Evolutionary conservation across 139 green algal genomes (phyloP).

Genomic region (Chlorella sp.): DNA sequence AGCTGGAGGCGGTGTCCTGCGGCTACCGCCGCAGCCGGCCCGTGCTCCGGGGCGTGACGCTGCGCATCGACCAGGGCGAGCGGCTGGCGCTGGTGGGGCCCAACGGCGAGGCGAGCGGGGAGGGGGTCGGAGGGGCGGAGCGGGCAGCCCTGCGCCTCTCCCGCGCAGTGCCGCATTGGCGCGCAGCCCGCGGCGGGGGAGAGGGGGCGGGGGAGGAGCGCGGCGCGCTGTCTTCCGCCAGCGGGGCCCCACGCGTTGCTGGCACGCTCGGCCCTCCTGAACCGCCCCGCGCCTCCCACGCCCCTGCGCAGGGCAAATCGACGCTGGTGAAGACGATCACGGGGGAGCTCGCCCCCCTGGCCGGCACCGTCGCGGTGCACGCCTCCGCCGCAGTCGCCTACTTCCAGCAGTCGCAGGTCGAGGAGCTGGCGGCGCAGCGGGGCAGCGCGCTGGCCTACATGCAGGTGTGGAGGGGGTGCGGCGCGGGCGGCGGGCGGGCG

Average conservation of each 20-base stretch:
- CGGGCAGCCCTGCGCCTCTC: too few species aligned
- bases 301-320: too few species aligned
- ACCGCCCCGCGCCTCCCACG: too few species aligned
- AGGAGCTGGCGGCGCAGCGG: slow-evolving; percentile 20
- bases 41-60: slow-evolving; percentile 54
- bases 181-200: too few species aligned
- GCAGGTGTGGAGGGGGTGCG: background rate
- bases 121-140: too few species aligned
- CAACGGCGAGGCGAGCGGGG: slow-evolving; percentile 30
- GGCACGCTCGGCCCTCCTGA: too few species aligned
- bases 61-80: slow-evolving; percentile 57
- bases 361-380: slow-evolving; percentile 7
- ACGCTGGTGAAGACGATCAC: slow-evolving; percentile 68
- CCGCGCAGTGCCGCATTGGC: too few species aligned
- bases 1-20: slow-evolving; percentile 57
- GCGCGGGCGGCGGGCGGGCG: background rate
- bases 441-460: slow-evolving; percentile 17
- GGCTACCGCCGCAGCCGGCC: slow-evolving; percentile 33
- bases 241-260: too few species aligned
- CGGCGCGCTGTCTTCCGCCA: too few species aligned
- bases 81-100: slow-evolving; percentile 23
- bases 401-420: slow-evolving; percentile 69
- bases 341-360: slow-evolving; percentile 24
- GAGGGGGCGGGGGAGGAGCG: too few species aligned
- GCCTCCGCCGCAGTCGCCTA: slow-evolving; percentile 43